Evolutionary conservation across 345 rosid species (phyloP), one percentile per base, ranked within the genome.

Genomic region (rapeseed (Brassica napus)): DNA sequence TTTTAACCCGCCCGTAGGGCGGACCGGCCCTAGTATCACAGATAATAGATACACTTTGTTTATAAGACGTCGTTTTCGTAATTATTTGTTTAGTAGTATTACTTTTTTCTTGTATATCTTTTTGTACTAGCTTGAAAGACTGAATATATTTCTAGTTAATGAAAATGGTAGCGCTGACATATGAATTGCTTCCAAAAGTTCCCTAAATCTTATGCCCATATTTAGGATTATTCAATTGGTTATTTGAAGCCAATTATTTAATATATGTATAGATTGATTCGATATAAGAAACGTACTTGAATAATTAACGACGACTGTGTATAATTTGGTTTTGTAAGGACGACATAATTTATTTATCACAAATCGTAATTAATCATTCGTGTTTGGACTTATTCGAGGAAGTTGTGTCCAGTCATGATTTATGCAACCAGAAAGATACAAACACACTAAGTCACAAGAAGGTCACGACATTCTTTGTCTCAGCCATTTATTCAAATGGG

Each of bases 381-480:
- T 62, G 65, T 52, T 79, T 80, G 83, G 83, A 68, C 28, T 30
- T 55, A 63, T 30, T 39, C 59, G 54, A 63, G 37, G 73, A 65
- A 58, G 77, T 59, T 72, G 30, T 58, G 54, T 71, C 68, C 14
- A 65, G 47, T 65, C 60, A 24, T 57, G 34, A 57, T 72, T 31
- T 21, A 66, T 66, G 39, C 73, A 79, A 72, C 47, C 55, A 72
- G 76, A 75, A 64, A 69, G 71, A 69, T 73, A 69, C 18, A 69
- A 26, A 26, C 52, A 44, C 75, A 54, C 75, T 63, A 63, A 73
- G 2, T 52, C 82, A 74, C 79, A 80, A 80, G 76, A 70, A 64
- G 76, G 39, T 75, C 76, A 80, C 72, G 83, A 75, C 83, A 75
- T 75, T 80, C 79, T 70, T 68, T 69, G 63, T 80, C 72, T 70